phyloP scores from a whole-genome alignment of 208 protist species.

The Kentomonas sorsogonicus region DNA sequence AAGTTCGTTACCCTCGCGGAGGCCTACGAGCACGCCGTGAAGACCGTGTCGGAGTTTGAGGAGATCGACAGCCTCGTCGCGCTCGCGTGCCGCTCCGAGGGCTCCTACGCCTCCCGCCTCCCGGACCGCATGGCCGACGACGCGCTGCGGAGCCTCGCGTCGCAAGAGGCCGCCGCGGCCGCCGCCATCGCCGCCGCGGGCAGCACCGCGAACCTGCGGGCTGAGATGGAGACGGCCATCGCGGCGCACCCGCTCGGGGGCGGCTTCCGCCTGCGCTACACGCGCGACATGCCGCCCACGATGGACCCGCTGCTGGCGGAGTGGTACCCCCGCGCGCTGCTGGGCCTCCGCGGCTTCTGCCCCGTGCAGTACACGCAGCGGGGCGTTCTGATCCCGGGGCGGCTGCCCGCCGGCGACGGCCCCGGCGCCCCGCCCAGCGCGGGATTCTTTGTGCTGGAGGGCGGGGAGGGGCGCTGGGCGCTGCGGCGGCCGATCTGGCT shows the following conservation, averaged over 20 bases:
- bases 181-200: constrained; percentile 21
- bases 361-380: constrained; percentile 35
- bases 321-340: constrained; percentile 50
- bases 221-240: constrained; percentile 17
- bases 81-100: constrained; percentile 31
- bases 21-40: constrained; percentile 40
- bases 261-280: constrained; percentile 29
- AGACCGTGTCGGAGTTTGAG: constrained; percentile 40
- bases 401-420: constrained; percentile 1
- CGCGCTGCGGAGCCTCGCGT: constrained; percentile 18
- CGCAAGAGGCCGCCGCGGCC: constrained; percentile 9
- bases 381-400: constrained; percentile 38
- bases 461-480: constrained; percentile 16
- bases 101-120: constrained; percentile 39
- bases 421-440: constrained; percentile 12
- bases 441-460: constrained; percentile 51
- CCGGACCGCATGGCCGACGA: constrained; percentile 34
- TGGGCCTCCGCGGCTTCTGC: constrained; percentile 58
- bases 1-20: constrained; percentile 72
- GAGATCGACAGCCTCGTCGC: constrained; percentile 46
- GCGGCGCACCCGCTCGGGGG: constrained; percentile 10
- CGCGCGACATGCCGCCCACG: constrained; percentile 26
- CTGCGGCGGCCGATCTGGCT: constrained; percentile 34
- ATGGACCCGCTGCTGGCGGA: constrained; percentile 25
- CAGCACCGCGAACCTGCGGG: too few relatives aligned